phyloP scores from a whole-genome alignment of 2,329 filamentous ascomycete genomes.

The Apiospora malaysiana region DNA sequence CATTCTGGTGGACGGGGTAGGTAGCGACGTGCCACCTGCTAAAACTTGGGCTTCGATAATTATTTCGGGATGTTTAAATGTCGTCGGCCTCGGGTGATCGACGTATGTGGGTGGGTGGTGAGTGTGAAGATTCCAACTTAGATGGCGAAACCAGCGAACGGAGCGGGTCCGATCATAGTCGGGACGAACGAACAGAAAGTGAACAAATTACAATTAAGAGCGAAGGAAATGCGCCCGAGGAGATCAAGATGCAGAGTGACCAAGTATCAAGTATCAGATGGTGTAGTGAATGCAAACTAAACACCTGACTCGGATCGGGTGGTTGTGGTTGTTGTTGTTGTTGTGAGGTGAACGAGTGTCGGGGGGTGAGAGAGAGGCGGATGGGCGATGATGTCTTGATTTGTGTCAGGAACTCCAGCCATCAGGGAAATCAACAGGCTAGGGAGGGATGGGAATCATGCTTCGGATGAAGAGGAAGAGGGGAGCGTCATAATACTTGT shows the following conservation, averaged over 20 bases:
- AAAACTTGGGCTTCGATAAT: neutral
- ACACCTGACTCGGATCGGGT: conserved; percentile 6
- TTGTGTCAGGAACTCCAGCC: conserved; percentile 12
- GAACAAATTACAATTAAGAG: conserved; percentile 5
- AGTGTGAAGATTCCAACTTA: neutral
- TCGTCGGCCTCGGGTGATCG: conserved; percentile 9
- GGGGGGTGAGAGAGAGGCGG: neutral
- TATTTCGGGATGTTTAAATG: neutral
- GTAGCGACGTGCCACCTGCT: neutral
- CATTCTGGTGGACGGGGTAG: conserved; percentile 1
- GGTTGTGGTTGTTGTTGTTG: conserved; percentile 8
- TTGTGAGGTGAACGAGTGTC: conserved; percentile 15
- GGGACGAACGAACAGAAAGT: neutral
- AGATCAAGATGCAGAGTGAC: neutral
- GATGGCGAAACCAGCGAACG: conserved; percentile 2
- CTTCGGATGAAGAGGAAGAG: conserved; percentile 3
- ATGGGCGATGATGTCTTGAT: conserved; percentile 8
- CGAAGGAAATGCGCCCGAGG: neutral
- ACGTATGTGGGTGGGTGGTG: neutral
- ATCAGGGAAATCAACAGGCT: conserved; percentile 12
- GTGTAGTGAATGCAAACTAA: conserved; percentile 4
- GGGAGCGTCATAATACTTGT: conserved; percentile 15
- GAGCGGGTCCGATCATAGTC: conserved; percentile 8
- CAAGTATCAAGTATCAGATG: neutral
- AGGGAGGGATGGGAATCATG: conserved; percentile 11